A percentile compares a stretch with the other conserved stretches of the same genome.
phyloP scores from a whole-genome alignment of 2,329 filamentous ascomycete species.

The Neoascochyta sp. region DNA sequence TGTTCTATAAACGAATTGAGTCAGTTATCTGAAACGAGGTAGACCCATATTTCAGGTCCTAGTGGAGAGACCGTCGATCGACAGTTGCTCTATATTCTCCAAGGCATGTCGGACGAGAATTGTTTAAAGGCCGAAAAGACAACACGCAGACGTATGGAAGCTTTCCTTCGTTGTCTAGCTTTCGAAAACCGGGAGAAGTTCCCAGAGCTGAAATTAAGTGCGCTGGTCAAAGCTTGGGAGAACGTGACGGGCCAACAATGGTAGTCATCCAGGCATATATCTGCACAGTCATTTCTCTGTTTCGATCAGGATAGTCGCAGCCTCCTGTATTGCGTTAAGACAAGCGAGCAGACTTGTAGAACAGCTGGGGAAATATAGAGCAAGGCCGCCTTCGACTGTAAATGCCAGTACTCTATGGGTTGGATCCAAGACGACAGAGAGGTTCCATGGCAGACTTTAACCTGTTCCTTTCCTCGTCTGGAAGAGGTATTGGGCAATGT shows the following conservation, averaged over 20 bases:
- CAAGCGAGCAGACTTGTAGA: no score
- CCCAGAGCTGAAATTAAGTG: conserved; percentile 10
- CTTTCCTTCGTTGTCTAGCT: conserved; percentile 8
- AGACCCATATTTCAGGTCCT: neutral
- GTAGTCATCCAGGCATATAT: no score
- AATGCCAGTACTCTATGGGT: no score
- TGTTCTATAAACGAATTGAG: neutral
- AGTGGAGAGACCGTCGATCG: neutral
- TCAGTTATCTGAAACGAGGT: neutral
- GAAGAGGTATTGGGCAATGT: no score
- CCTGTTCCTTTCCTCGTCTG: no score
- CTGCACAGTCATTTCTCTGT: no score
- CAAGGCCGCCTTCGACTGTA: no score
- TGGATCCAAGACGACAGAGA: no score
- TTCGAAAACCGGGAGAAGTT: conserved; percentile 14
- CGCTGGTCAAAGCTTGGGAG: conserved; percentile 17
- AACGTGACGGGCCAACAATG: conserved; percentile 13
- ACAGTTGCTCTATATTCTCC: neutral
- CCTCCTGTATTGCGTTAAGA: no score
- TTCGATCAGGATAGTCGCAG: no score
- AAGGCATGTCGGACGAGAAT: neutral
- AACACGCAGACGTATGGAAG: conserved; percentile 10
- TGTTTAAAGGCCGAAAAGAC: neutral
- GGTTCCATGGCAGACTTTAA: no score
- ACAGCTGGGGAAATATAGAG: no score